phyloP scores from a whole-genome alignment of 2,329 filamentous ascomycete species.

The Trichoderma aggressivum region DNA sequence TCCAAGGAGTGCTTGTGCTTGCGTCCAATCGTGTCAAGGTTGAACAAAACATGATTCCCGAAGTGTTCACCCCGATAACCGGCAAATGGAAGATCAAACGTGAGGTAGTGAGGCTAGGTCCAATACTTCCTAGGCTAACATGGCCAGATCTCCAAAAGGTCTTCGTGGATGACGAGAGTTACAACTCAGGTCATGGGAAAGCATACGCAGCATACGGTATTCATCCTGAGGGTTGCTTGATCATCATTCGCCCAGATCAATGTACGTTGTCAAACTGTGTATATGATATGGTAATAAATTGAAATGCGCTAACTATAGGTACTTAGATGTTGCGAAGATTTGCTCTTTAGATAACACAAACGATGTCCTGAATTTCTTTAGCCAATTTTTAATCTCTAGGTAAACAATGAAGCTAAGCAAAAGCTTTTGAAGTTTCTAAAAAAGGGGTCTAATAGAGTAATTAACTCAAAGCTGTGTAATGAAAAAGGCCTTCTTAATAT shows the following conservation, averaged over 20 bases:
- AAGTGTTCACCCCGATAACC: not conserved
- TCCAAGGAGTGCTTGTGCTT: not conserved
- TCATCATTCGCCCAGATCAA: not conserved
- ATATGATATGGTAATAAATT: not conserved
- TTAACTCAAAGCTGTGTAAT: no score
- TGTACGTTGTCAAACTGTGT: not conserved
- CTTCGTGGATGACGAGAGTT: not conserved
- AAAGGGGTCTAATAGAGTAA: no score
- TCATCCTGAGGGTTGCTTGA: not conserved
- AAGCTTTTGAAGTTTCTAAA: no score
- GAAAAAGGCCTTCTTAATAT: no score
- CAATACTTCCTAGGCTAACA: not conserved
- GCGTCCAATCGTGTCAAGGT: not conserved
- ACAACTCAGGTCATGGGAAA: not conserved
- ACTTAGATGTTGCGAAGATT: not conserved
- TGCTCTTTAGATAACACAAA: not conserved
- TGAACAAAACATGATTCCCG: not conserved
- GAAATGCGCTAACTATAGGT: not conserved
- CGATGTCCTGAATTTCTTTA: not conserved
- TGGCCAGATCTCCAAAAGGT: not conserved
- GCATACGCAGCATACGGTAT: not conserved
- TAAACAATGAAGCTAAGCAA: not conserved
- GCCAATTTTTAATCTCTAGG: not conserved
- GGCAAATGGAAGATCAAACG: slow-evolving; percentile 9
- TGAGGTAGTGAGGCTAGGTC: not conserved